phyloP scores from a whole-genome alignment of 805 yeast species.

The Kluyveromyces nonfermentans region DNA sequence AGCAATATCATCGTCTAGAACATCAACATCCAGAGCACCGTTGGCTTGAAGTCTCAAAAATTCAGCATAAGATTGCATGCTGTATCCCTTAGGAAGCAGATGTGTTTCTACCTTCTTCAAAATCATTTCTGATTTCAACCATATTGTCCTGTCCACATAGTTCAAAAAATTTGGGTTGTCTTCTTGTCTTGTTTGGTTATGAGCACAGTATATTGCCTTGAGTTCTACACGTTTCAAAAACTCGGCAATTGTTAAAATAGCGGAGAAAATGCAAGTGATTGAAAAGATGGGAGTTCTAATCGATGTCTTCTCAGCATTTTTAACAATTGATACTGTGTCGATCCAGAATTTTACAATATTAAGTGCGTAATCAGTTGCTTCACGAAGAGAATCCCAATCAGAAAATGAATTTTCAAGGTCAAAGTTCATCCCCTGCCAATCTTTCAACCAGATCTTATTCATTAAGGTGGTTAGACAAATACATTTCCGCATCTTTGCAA shows the following conservation, averaged over 20 bases:
- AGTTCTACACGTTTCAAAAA: slow-evolving; percentile 49
- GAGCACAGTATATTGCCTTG: slow-evolving; percentile 34
- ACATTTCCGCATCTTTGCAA: slow-evolving; percentile 60
- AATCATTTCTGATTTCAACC: slow-evolving; percentile 55
- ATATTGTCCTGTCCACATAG: slow-evolving; percentile 47
- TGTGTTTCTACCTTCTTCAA: slow-evolving; percentile 53
- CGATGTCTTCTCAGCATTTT: slow-evolving; percentile 57
- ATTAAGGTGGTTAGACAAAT: slow-evolving; percentile 53
- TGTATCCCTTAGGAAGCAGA: slow-evolving; percentile 42
- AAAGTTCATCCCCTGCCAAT: slow-evolving; percentile 59
- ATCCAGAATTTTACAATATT: slow-evolving; percentile 63
- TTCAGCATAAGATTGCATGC: slow-evolving; percentile 48
- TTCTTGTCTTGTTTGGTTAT: slow-evolving; percentile 6
- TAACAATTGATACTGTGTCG: slow-evolving; percentile 54
- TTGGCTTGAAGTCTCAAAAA: slow-evolving; percentile 48
- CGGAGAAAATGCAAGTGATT: slow-evolving; percentile 57
- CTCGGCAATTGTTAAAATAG: slow-evolving; percentile 54
- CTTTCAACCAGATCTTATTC: slow-evolving; percentile 50
- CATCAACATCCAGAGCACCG: slow-evolving; percentile 44
- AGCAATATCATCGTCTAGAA: slow-evolving; percentile 40
- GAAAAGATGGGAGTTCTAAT: slow-evolving; percentile 70
- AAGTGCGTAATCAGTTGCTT: slow-evolving; percentile 48
- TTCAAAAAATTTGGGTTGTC: slow-evolving; percentile 21
- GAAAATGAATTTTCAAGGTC: slow-evolving; percentile 37
- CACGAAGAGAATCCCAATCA: slow-evolving; percentile 57